These are phyloP conservation scores for Huntiella omanensis DNA, from an alignment of 2,329 filamentous ascomycete genomes.

Conservation along the genomic window DNA sequence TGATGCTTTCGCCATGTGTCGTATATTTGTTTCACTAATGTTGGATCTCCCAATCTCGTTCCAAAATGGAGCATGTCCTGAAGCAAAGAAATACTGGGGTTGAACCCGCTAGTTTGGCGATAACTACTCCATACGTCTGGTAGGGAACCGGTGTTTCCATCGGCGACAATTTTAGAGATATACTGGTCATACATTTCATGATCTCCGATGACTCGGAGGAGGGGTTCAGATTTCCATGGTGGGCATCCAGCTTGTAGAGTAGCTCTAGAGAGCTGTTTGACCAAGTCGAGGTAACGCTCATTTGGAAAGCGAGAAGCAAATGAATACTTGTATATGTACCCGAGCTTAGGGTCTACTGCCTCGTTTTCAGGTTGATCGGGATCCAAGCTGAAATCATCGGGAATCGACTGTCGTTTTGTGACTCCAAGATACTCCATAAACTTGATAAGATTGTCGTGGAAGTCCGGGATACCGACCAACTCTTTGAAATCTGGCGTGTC, in stretches of 20 bases:
- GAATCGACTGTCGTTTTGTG: not conserved
- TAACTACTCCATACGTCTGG: not conserved
- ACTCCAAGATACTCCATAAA: slow-evolving; percentile 6
- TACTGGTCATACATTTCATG: slow-evolving; percentile 3
- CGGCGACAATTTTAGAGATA: not conserved
- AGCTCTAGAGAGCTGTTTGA: slow-evolving; percentile 3
- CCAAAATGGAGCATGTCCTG: no score
- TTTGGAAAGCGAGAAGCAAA: slow-evolving; percentile 4
- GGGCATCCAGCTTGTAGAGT: slow-evolving; percentile 2
- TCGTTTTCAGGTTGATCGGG: not conserved
- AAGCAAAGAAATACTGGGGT: no score
- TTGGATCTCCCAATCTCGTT: no score
- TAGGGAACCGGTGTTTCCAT: not conserved
- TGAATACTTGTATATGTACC: slow-evolving; percentile 7
- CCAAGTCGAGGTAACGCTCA: slow-evolving; percentile 7
- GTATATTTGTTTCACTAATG: no score
- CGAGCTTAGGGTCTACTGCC: slow-evolving; percentile 1
- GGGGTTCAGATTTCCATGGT: slow-evolving; percentile 3
- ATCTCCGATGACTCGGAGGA: not conserved
- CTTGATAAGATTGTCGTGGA: slow-evolving; percentile 2
- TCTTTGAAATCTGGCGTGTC: slow-evolving; percentile 7
- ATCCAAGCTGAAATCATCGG: slow-evolving; percentile 1
- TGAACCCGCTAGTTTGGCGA: not conserved
- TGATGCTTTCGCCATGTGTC: no score
- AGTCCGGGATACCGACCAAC: slow-evolving; percentile 7